Evolutionary conservation across 768 basidiomycete species (phyloP), one percentile per base, ranked within the genome.

Genomic region (Fomitopsis serialis): DNA sequence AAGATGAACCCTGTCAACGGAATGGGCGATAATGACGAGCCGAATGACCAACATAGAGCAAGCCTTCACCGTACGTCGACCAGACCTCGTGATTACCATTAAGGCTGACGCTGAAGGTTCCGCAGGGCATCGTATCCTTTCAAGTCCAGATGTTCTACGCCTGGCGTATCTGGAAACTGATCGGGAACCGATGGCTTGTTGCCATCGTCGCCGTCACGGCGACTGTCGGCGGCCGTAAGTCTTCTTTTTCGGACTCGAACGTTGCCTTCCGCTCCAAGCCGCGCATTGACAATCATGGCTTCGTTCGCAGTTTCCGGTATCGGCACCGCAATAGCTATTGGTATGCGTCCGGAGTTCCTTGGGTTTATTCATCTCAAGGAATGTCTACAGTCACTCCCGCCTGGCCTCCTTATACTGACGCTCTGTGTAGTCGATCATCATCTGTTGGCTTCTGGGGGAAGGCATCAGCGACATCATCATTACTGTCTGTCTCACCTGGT

Each of bases 331-430:
- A 48, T 67, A 24, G 50, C 54, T 0, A 50, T 65, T 23, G 53
- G 45, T 3, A 48, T 60, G n/a, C 49, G 64, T 21, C 45, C 63
- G 7, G 51, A 64, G 21, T 71, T 61, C 50, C 32, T 56, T 5
- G 52, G 54, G n/a, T 64, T 73, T 32, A 45, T 52, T n/a, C 19
- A 61, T 22, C 63, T 69, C 40, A 50, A 68, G 46, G 63, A 54
- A 32, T 32, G 29, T 32, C 29, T 6, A 4, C 8, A 6, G 15
- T 15, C 7, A 40, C 37, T 7, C 15, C 5, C 15, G 10, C 19
- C 6, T 5, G 5, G 37, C 6, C 15, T 4, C 6, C 15, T 19
- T 19, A 15, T 40, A 19, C 19, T 40, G 37, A 40, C 37, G 8
- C 13, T 4, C 15, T 40, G 13, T 15, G 37, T 5, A 40, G 37